Evolutionary conservation across 176 grass and related monocot species (phyloP).

Genomic region (Urochloa ruziziensis): DNA sequence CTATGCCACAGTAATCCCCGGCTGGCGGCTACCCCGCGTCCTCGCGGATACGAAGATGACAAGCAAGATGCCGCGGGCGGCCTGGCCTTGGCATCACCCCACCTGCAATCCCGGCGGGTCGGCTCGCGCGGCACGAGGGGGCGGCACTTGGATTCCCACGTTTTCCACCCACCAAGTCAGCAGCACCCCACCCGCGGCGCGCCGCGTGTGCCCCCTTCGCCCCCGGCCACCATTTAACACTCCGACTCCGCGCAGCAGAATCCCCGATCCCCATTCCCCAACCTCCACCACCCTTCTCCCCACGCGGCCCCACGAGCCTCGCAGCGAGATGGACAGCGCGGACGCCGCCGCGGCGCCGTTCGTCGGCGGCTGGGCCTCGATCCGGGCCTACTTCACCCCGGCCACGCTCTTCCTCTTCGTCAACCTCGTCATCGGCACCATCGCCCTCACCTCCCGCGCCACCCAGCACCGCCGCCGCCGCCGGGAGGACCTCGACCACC

Average conservation of each 20-base stretch:
- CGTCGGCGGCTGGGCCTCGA: slow-evolving; percentile 43
- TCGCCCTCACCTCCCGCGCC: slow-evolving; percentile 63
- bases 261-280: slow-evolving; percentile 17
- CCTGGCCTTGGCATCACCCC: not conserved
- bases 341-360: not conserved
- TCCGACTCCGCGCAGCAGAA: not conserved
- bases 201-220: not conserved
- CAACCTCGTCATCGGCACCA: slow-evolving; percentile 96
- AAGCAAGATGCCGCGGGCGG: not conserved
- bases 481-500: not conserved
- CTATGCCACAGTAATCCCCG: no score
- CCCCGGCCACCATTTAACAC: slow-evolving; percentile 36
- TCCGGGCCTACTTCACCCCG: slow-evolving; percentile 58
- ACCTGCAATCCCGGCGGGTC: slow-evolving; percentile 33
- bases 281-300: not conserved
- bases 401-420: slow-evolving; percentile 68
- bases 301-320: no score
- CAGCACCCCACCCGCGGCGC: not conserved
- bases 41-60: no score
- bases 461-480: slow-evolving; percentile 24
- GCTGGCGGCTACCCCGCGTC: not conserved
- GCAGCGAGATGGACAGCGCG: slow-evolving; percentile 32
- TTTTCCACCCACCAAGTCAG: slow-evolving; percentile 45
- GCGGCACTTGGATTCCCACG: slow-evolving; percentile 52
- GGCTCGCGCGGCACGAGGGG: slow-evolving; percentile 26